Percentiles rank a stretch among this genome's conserved stretches.
phyloP scores from a whole-genome alignment of 2,329 filamentous ascomycete species.

The Aphanocladium album region DNA sequence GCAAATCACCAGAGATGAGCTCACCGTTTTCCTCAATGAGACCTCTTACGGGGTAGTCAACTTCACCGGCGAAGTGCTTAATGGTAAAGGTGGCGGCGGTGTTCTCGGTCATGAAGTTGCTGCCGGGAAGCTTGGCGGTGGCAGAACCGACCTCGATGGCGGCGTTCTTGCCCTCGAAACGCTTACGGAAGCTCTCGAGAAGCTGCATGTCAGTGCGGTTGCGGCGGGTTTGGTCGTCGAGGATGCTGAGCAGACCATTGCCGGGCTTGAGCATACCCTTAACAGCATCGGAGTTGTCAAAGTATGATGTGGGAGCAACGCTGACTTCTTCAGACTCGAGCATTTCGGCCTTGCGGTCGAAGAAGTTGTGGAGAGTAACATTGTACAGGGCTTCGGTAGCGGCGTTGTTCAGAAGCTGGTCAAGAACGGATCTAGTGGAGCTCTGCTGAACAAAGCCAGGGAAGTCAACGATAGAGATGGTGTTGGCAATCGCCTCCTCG shows the following conservation, averaged over 20 bases:
- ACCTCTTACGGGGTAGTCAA: slow-evolving; percentile 85
- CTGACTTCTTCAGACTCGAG: slow-evolving; percentile 90
- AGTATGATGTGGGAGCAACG: slow-evolving; percentile 90
- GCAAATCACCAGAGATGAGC: slow-evolving; percentile 88
- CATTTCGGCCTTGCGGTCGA: slow-evolving; percentile 88
- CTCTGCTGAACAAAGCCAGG: slow-evolving; percentile 86
- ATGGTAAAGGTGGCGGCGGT: slow-evolving; percentile 78
- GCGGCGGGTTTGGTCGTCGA: slow-evolving; percentile 91
- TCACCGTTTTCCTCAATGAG: slow-evolving; percentile 95
- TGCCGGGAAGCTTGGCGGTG: slow-evolving; percentile 73
- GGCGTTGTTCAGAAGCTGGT: slow-evolving; percentile 92
- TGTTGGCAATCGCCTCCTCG: slow-evolving; percentile 88
- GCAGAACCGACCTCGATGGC: slow-evolving; percentile 75
- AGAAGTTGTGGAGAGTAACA: slow-evolving; percentile 90
- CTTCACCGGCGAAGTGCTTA: slow-evolving; percentile 92
- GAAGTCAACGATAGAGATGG: slow-evolving; percentile 92
- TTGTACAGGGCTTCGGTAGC: slow-evolving; percentile 91
- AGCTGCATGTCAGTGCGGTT: slow-evolving; percentile 86
- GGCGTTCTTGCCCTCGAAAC: slow-evolving; percentile 91
- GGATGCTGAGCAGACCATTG: slow-evolving; percentile 87
- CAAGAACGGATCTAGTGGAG: slow-evolving; percentile 77
- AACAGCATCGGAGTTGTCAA: slow-evolving; percentile 94
- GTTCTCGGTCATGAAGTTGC: slow-evolving; percentile 85
- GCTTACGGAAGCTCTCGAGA: slow-evolving; percentile 82
- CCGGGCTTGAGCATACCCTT: slow-evolving; percentile 86